phyloP scores from a whole-genome alignment of 768 basidiomycete genomes.

The Brasilioporus rufonigricans region DNA sequence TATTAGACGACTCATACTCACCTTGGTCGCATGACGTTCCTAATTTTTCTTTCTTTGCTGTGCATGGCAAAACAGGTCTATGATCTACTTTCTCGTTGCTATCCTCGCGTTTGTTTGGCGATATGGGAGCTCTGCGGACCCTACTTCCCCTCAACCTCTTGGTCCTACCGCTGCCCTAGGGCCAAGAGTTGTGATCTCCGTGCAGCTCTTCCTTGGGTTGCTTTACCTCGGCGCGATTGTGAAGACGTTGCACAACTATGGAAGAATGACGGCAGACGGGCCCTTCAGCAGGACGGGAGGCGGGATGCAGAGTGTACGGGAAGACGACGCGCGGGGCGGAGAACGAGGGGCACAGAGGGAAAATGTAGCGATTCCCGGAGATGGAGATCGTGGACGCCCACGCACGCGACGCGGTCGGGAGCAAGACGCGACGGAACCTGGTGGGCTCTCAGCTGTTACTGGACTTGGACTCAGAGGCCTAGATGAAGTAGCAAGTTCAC shows the following conservation, averaged over 20 bases:
- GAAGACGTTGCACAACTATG: constrained; percentile 59
- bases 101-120: constrained; percentile 71
- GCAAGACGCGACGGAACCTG: constrained; percentile 8
- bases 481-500: constrained; percentile 15
- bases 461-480: constrained; percentile 28
- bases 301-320: not conserved
- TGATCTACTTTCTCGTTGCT: constrained; percentile 60
- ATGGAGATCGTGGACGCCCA: constrained; percentile 6
- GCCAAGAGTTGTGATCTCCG: constrained; percentile 55
- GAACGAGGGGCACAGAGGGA: constrained; percentile 7
- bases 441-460: constrained; percentile 24
- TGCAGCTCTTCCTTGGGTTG: constrained; percentile 54
- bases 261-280: constrained; percentile 19
- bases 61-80: constrained; percentile 43
- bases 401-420: constrained; percentile 3
- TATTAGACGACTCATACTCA: not conserved
- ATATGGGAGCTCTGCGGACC: constrained; percentile 48
- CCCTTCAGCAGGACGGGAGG: not conserved
- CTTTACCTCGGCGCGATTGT: constrained; percentile 63
- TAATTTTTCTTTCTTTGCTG: not conserved
- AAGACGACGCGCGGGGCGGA: not conserved
- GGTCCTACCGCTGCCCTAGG: constrained; percentile 41
- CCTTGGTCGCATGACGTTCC: not conserved
- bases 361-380: not conserved
- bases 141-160: constrained; percentile 34